Conservation (phyloP, 441 rosid species). For the Mallotus repandus region DNA sequence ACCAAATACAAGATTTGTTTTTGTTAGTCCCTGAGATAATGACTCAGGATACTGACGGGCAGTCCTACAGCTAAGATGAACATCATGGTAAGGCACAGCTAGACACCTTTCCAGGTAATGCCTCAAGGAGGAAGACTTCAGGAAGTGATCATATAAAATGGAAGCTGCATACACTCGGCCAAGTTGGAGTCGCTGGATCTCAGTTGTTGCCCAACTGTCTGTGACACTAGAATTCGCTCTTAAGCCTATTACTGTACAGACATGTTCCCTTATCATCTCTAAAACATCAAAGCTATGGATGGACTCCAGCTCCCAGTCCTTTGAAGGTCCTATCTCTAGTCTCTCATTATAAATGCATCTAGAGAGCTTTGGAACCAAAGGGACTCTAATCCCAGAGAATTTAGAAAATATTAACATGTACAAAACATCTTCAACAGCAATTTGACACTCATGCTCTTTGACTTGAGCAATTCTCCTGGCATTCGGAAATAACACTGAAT, state of each 20-base stretch:
- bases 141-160: slow-evolving; percentile 75
- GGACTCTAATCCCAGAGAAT: slow-evolving; percentile 80
- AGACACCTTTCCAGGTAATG: slow-evolving; percentile 62
- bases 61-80: slow-evolving; percentile 25
- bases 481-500: slow-evolving; percentile 25
- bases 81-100: slow-evolving; percentile 28
- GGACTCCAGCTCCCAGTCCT: slow-evolving; percentile 88
- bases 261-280: slow-evolving; percentile 73
- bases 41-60: slow-evolving; percentile 39
- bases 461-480: slow-evolving; percentile 77
- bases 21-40: slow-evolving; percentile 30
- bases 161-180: slow-evolving; percentile 62
- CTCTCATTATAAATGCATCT: slow-evolving; percentile 73
- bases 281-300: slow-evolving; percentile 60
- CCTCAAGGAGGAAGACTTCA: slow-evolving; percentile 76
- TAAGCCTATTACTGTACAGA: slow-evolving; percentile 69
- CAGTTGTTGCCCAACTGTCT: slow-evolving; percentile 77
- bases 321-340: slow-evolving; percentile 81
- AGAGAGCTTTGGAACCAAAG: slow-evolving; percentile 79
- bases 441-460: slow-evolving; percentile 59
- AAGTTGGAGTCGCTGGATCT: slow-evolving; percentile 50
- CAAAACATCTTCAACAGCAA: slow-evolving; percentile 82
- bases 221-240: slow-evolving; percentile 67
- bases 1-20: slow-evolving; percentile 40
- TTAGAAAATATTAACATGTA: slow-evolving; percentile 74